Percentiles rank a stretch among this genome's conserved stretches.
phyloP scores from a whole-genome alignment of 2,329 filamentous ascomycete genomes.

The Cercospora janseana region DNA sequence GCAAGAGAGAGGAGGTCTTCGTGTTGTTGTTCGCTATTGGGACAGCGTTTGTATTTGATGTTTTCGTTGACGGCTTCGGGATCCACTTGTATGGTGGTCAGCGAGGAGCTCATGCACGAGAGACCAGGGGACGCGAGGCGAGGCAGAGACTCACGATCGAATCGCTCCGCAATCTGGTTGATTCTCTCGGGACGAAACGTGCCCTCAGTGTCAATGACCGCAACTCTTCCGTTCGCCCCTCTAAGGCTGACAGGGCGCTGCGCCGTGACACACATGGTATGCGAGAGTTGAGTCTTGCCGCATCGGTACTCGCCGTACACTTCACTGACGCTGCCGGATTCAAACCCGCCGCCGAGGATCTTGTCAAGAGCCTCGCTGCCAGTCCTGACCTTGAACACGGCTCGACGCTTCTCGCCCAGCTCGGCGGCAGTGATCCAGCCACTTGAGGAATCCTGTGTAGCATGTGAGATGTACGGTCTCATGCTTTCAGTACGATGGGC shows the following conservation, averaged over 20 bases:
- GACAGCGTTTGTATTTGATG: conserved; percentile 62
- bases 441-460: conserved; percentile 57
- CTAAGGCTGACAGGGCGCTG: conserved; percentile 58
- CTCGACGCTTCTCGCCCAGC: conserved; percentile 60
- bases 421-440: conserved; percentile 67
- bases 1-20: conserved; percentile 62
- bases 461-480: too few relatives aligned
- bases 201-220: conserved; percentile 66
- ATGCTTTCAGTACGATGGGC: too few relatives aligned
- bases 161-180: conserved; percentile 64
- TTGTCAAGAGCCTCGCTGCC: conserved; percentile 68
- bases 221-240: conserved; percentile 66
- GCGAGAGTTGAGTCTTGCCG: conserved; percentile 67
- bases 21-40: conserved; percentile 66
- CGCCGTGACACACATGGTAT: conserved; percentile 66
- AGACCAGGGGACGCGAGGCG: neutral
- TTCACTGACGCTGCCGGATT: conserved; percentile 68
- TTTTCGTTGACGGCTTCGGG: conserved; percentile 62
- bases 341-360: conserved; percentile 63
- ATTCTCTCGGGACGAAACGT: conserved; percentile 68
- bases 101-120: neutral
- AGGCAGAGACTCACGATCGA: conserved; percentile 46
- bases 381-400: conserved; percentile 64
- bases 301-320: conserved; percentile 63
- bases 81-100: conserved; percentile 46